These are phyloP conservation scores for Xanthoconium stramineum DNA, from an alignment of 768 basidiomycete genomes.

Conservation along the genomic window DNA sequence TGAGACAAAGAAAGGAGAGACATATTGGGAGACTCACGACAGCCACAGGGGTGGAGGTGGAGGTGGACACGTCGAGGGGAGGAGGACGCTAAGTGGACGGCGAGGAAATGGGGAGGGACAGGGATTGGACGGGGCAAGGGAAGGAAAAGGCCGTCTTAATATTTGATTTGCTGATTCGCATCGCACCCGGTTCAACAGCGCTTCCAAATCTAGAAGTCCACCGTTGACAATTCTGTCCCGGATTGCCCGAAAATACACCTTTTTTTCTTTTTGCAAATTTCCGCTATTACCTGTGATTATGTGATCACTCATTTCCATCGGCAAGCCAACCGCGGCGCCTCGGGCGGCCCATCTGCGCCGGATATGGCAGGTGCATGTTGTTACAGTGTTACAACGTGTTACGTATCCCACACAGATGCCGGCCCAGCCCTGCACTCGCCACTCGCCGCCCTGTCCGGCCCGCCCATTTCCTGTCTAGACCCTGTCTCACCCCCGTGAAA, in stretches of 20 bases:
- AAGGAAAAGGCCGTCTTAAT: conserved; percentile 34
- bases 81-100: conserved; percentile 19
- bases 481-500: conserved; percentile 15
- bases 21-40: conserved; percentile 10
- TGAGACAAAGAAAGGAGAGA: conserved; percentile 21
- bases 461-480: conserved; percentile 8
- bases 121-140: conserved; percentile 24
- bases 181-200: conserved; percentile 26
- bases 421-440: conserved; percentile 26
- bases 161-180: conserved; percentile 39
- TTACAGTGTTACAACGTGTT: conserved; percentile 22
- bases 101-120: conserved; percentile 20
- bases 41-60: background rate
- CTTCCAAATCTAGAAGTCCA: conserved; percentile 14
- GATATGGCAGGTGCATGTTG: conserved; percentile 24
- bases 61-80: background rate
- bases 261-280: conserved; percentile 27
- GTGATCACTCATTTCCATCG: conserved; percentile 23
- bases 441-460: conserved; percentile 20
- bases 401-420: conserved; percentile 25
- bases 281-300: conserved; percentile 32
- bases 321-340: conserved; percentile 34
- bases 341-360: conserved; percentile 16
- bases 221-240: conserved; percentile 22
- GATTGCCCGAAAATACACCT: conserved; percentile 24